These are phyloP conservation scores for Garcia nutans DNA, from an alignment of 345 rosid genomes.

Conservation along the genomic window DNA sequence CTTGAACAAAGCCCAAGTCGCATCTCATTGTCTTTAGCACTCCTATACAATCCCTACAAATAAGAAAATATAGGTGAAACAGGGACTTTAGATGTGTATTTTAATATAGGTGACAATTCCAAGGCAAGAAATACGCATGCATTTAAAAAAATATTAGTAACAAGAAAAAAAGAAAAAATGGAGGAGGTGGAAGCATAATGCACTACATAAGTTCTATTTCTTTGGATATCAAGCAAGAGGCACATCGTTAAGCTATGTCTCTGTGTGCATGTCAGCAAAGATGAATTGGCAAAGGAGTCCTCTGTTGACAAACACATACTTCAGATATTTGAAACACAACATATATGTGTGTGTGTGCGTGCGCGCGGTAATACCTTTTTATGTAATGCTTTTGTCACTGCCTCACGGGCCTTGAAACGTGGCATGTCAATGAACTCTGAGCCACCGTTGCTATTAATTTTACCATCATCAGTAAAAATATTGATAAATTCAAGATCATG, in stretches of 20 bases:
- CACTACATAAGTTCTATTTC: neutral
- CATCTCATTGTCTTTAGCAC: slow-evolving; percentile 82
- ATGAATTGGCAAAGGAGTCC: neutral
- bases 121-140: neutral
- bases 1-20: slow-evolving; percentile 84
- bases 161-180: neutral
- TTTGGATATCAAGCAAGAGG: neutral
- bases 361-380: slow-evolving; percentile 43
- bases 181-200: neutral
- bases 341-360: neutral
- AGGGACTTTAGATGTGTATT: neutral
- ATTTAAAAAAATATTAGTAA: neutral
- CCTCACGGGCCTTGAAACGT: slow-evolving; percentile 85
- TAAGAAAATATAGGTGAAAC: slow-evolving; percentile 7
- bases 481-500: slow-evolving; percentile 76
- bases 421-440: slow-evolving; percentile 76
- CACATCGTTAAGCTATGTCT: neutral
- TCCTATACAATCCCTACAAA: slow-evolving; percentile 71
- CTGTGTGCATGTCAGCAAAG: neutral
- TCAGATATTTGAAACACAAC: neutral
- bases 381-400: slow-evolving; percentile 67
- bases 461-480: slow-evolving; percentile 90
- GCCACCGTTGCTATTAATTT: slow-evolving; percentile 82
- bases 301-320: neutral
- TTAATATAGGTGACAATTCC: neutral